Conservation (phyloP, 2,329 filamentous ascomycete genomes). For the Fusarium aywerte region DNA sequence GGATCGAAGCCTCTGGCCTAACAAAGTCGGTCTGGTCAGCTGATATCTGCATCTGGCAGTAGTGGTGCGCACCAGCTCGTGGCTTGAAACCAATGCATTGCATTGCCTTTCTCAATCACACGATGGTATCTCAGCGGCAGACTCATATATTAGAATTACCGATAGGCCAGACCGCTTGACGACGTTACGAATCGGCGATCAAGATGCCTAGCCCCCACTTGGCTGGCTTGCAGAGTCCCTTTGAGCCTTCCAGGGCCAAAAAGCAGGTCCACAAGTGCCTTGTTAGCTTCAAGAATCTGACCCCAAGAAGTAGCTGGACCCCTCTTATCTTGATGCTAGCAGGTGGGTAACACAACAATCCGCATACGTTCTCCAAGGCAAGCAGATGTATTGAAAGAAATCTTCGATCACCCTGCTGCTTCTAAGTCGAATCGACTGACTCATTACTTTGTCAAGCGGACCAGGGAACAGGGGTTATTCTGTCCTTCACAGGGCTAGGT, state of each 20-base stretch:
- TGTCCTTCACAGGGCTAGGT: conserved; percentile 6
- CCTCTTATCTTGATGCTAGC: conserved; percentile 17
- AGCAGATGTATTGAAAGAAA: not conserved
- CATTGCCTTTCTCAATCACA: conserved; percentile 2
- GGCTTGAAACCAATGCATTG: conserved; percentile 9
- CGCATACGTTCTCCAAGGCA: not conserved
- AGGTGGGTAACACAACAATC: conserved; percentile 4
- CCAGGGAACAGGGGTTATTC: not conserved
- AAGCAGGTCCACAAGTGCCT: conserved; percentile 11
- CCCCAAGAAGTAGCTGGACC: conserved; percentile 15
- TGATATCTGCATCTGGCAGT: not conserved
- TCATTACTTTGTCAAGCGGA: not conserved
- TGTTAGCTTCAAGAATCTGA: conserved; percentile 22
- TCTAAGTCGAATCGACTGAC: not conserved
- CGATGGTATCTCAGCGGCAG: not conserved
- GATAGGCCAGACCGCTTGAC: conserved; percentile 34
- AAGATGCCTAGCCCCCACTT: conserved; percentile 17
- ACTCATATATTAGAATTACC: conserved; percentile 7
- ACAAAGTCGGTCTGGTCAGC: not conserved
- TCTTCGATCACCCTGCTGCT: not conserved
- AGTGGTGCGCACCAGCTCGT: not conserved
- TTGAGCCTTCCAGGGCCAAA: not conserved
- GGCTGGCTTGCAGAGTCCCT: not conserved
- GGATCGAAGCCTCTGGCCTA: conserved; percentile 15
- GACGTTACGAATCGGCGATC: conserved; percentile 40